Conservation (phyloP, 2,329 filamentous ascomycete genomes). For the Diaporthe capsici region DNA sequence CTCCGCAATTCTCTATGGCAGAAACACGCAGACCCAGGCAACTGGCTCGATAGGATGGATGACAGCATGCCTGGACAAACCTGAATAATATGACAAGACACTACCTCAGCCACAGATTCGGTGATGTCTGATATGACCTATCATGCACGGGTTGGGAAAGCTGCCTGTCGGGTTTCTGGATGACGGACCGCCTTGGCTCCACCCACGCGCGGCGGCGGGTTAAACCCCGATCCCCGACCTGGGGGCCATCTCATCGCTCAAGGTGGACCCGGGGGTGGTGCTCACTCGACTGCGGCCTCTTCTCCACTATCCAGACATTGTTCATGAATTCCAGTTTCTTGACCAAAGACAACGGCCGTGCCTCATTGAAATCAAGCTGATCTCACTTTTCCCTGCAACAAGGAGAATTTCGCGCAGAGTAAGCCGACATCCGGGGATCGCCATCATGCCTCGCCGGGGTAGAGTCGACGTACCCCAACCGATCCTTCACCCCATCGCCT, state of each 20-base stretch:
- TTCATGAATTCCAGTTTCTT: neutral
- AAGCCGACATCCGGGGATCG: neutral
- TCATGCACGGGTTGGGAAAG: neutral
- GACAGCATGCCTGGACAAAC: neutral
- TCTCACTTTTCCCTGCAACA: neutral
- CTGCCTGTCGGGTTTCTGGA: neutral
- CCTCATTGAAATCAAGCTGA: neutral
- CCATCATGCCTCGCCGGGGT: constrained; percentile 31
- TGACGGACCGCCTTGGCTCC: neutral
- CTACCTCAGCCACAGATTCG: neutral
- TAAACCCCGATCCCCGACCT: constrained; percentile 24
- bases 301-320: constrained; percentile 6
- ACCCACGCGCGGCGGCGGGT: neutral
- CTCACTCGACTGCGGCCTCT: neutral
- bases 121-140: neutral
- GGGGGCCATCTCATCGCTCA: neutral
- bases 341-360: neutral
- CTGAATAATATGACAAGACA: neutral
- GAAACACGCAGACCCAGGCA: neutral
- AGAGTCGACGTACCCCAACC: constrained; percentile 22
- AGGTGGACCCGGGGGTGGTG: neutral
- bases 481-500: constrained; percentile 24
- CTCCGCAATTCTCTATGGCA: neutral
- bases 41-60: neutral
- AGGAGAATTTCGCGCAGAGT: neutral